These are phyloP conservation scores for Gamarada debralockiae DNA, from an alignment of 495 filamentous ascomycete species.

Conservation along the genomic window DNA sequence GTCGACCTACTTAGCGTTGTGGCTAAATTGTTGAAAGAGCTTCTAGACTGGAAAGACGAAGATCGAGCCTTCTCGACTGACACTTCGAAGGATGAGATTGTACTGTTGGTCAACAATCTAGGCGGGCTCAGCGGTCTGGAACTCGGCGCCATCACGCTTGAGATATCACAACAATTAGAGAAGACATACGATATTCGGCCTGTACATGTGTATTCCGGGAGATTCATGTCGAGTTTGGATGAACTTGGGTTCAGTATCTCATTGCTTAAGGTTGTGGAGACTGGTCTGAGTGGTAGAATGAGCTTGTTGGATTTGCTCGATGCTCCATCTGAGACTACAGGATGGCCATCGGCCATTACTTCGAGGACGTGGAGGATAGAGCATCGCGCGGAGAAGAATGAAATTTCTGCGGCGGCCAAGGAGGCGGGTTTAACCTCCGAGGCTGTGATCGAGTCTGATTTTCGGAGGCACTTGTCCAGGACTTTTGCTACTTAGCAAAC, in stretches of 20 bases:
- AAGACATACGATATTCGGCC: slow-evolving; percentile 34
- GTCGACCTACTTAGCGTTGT: too few relatives aligned
- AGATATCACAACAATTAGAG: slow-evolving; percentile 34
- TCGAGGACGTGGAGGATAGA: background rate
- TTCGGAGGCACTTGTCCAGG: too few relatives aligned
- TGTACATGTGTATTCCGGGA: slow-evolving; percentile 33
- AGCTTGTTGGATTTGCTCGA: background rate
- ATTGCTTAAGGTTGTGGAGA: slow-evolving; percentile 22
- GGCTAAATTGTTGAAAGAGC: background rate
- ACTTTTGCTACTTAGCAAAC: too few relatives aligned
- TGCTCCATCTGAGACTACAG: slow-evolving; percentile 23
- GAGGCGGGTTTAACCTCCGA: too few relatives aligned
- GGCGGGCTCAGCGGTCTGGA: slow-evolving; percentile 58
- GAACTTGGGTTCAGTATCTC: slow-evolving; percentile 57
- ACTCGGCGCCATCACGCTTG: slow-evolving; percentile 47
- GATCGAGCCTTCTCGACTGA: background rate
- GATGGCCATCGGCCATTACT: slow-evolving; percentile 15
- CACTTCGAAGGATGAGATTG: slow-evolving; percentile 31
- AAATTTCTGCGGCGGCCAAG: too few relatives aligned
- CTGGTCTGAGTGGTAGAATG: background rate
- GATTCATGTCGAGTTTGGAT: slow-evolving; percentile 55
- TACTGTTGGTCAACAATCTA: slow-evolving; percentile 56
- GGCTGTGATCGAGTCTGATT: too few relatives aligned
- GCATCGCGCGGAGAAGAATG: too few relatives aligned
- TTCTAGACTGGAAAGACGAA: background rate